phyloP scores from a whole-genome alignment of 78 protist species.

The Monocercomonoides exilis region DNA sequence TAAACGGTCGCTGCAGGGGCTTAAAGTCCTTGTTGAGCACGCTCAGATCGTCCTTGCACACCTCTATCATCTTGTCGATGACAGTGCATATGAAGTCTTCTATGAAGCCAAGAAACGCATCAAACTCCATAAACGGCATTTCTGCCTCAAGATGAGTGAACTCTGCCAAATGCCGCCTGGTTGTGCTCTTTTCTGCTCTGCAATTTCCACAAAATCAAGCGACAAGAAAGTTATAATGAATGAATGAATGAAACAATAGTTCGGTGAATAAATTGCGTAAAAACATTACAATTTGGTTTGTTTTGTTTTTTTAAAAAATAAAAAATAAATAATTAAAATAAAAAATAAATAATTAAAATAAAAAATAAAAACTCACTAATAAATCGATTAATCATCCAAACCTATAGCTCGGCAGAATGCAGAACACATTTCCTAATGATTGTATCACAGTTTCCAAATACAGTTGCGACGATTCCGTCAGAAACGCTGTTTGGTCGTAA shows the following conservation, averaged over 20 bases:
- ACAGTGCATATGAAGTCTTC: constrained; percentile 68
- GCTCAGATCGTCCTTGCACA: constrained; percentile 31
- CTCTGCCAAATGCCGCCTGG: constrained; percentile 88
- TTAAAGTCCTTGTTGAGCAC: constrained; percentile 54
- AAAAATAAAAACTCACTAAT: too few species aligned
- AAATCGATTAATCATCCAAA: too few species aligned
- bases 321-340: neutral
- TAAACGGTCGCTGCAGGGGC: constrained; percentile 73
- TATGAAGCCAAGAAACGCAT: constrained; percentile 64
- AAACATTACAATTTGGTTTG: neutral
- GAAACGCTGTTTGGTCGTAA: constrained; percentile 54
- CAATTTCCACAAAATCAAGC: too few species aligned
- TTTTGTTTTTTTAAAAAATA: neutral
- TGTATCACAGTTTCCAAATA: constrained; percentile 82
- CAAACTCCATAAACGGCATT: constrained; percentile 73
- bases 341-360: neutral
- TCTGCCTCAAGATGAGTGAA: constrained; percentile 75
- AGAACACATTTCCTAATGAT: constrained; percentile 70
- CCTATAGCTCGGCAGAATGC: constrained; percentile 52
- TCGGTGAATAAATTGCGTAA: neutral
- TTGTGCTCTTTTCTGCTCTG: constrained; percentile 77
- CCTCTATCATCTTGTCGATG: constrained; percentile 26
- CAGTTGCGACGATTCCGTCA: constrained; percentile 92
- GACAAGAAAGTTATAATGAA: constrained; percentile 58
- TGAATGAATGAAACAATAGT: neutral